Evolutionary conservation across 176 grass and related monocot species (phyloP).

Genomic region (Bonia amplexicaulis): DNA sequence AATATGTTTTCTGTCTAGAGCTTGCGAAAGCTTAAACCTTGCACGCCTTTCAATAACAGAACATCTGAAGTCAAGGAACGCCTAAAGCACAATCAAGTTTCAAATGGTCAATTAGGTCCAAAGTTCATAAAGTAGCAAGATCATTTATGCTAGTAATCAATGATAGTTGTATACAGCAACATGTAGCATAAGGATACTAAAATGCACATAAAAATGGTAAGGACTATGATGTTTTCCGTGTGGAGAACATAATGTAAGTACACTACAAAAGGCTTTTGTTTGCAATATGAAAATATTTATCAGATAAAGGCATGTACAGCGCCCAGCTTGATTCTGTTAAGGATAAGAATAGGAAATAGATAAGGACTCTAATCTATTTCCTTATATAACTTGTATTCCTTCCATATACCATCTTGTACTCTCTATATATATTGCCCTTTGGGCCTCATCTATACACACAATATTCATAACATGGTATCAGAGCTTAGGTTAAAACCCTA

Average conservation of each 20-base stretch:
- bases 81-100: slow-evolving; percentile 42
- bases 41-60: slow-evolving; percentile 92
- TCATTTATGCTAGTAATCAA: slow-evolving; percentile 17
- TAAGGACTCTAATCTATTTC: too few species aligned
- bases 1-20: slow-evolving; percentile 85
- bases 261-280: not conserved
- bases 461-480: too few species aligned
- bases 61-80: slow-evolving; percentile 85
- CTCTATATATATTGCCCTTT: too few species aligned
- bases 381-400: too few species aligned
- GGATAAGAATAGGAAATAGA: too few species aligned
- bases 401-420: too few species aligned
- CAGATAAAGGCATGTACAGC: not conserved
- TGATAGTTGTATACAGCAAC: slow-evolving; percentile 2
- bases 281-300: not conserved
- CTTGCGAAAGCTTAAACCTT: slow-evolving; percentile 92
- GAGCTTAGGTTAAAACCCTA: too few species aligned
- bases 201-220: not conserved
- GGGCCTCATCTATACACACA: too few species aligned
- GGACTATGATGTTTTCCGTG: not conserved
- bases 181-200: not conserved
- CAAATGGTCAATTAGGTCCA: not conserved
- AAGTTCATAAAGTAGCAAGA: not conserved
- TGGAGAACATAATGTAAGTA: not conserved
- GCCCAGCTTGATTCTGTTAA: not conserved